These are phyloP conservation scores for Antrodiella citrinella DNA, from an alignment of 768 basidiomycete genomes.

Conservation along the genomic window DNA sequence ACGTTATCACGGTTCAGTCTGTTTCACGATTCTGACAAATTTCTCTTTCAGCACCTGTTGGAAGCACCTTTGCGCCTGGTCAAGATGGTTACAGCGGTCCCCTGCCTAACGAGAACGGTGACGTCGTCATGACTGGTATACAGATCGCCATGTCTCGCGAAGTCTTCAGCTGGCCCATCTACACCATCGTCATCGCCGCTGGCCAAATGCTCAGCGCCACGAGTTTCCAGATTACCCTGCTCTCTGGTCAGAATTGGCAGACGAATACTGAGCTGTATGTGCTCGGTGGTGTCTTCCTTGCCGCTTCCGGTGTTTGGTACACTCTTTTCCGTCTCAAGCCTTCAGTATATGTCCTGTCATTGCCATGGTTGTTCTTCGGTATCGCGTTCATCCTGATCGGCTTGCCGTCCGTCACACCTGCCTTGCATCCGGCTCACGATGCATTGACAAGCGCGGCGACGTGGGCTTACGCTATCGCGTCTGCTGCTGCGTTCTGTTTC, in stretches of 20 bases:
- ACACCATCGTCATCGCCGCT: constrained; percentile 79
- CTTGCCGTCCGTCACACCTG: constrained; percentile 63
- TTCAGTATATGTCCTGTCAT: constrained; percentile 77
- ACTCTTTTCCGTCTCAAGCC: constrained; percentile 82
- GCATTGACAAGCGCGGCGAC: constrained; percentile 71
- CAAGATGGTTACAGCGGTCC: constrained; percentile 40
- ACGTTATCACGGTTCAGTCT: neutral
- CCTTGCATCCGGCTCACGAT: constrained; percentile 54
- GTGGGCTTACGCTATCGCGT: constrained; percentile 87
- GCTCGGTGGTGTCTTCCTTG: constrained; percentile 82
- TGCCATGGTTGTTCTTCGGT: constrained; percentile 89
- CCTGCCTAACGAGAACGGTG: constrained; percentile 35
- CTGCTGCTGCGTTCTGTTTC: constrained; percentile 89
- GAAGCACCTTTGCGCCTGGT: constrained; percentile 40
- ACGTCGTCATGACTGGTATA: constrained; percentile 71
- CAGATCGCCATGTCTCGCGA: constrained; percentile 81
- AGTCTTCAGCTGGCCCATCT: constrained; percentile 82
- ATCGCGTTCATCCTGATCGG: constrained; percentile 89
- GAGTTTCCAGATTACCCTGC: constrained; percentile 90
- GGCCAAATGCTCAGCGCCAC: constrained; percentile 90
- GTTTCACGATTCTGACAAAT: no score
- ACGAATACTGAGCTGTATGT: constrained; percentile 80
- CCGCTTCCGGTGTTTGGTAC: constrained; percentile 84
- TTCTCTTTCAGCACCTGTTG: constrained; percentile 39
- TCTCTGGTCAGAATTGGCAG: constrained; percentile 82